Evolutionary conservation across 192 early-diverging fungal genomes (phyloP).

Genomic region (Geranomyces michiganensis): DNA sequence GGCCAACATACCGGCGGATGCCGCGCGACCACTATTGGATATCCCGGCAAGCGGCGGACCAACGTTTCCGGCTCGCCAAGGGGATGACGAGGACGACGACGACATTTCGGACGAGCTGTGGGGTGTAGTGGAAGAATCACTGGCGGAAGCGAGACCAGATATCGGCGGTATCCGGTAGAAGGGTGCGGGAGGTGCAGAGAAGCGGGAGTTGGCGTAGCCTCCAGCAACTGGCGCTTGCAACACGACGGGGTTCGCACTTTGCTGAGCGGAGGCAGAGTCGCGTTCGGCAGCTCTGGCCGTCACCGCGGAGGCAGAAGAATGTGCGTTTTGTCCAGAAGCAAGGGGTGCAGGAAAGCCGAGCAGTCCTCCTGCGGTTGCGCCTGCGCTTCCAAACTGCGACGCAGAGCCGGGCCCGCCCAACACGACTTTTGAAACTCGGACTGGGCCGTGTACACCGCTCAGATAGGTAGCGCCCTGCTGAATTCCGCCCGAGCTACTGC

Average conservation of each 20-base stretch:
- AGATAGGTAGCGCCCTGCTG: neutral
- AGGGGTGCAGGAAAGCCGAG: neutral
- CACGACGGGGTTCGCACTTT: neutral
- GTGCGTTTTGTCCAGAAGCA: neutral
- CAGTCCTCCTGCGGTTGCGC: neutral
- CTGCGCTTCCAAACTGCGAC: neutral
- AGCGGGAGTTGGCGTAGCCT: slow-evolving; percentile 10
- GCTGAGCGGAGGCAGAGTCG: neutral
- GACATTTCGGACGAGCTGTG: slow-evolving; percentile 15
- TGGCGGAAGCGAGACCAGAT: neutral
- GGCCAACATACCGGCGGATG: neutral
- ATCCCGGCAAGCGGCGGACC: neutral
- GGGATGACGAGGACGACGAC: slow-evolving; percentile 12
- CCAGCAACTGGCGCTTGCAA: neutral
- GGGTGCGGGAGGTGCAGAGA: slow-evolving; percentile 3
- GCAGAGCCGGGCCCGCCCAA: neutral
- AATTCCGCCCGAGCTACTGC: neutral
- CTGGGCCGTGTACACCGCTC: neutral
- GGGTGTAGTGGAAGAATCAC: neutral
- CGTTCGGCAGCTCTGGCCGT: neutral
- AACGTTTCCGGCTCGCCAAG: neutral
- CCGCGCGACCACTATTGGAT: neutral
- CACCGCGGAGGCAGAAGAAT: neutral
- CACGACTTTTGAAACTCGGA: neutral
- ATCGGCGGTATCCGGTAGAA: slow-evolving; percentile 15